Percentiles rank a stretch among this genome's conserved stretches.
These are phyloP conservation scores for Lepiota venenata DNA, from an alignment of 768 basidiomycete genomes.

Conservation along the genomic window DNA sequence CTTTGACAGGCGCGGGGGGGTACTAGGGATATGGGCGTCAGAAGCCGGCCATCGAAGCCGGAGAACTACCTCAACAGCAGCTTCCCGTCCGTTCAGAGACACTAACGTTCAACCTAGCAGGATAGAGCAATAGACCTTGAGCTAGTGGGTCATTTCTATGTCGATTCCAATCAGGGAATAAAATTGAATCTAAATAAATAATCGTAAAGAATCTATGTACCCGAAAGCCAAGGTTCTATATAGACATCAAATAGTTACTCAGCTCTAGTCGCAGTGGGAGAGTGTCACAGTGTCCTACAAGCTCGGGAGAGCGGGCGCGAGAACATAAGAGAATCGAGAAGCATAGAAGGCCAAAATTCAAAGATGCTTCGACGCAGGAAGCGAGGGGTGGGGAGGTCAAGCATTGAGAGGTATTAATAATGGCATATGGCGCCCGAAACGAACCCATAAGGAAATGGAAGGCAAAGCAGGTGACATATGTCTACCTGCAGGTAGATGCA, in stretches of 20 bases:
- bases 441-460: conserved; percentile 9
- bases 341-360: not conserved
- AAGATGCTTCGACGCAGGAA: conserved; percentile 9
- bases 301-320: conserved; percentile 4
- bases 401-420: conserved; percentile 5
- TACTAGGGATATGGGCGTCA: no score
- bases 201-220: no score
- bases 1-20: no score
- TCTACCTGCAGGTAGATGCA: conserved; percentile 10
- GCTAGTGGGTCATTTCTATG: no score
- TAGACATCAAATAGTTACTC: not conserved
- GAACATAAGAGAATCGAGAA: conserved; percentile 3
- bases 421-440: conserved; percentile 5
- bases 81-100: no score
- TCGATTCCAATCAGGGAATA: no score
- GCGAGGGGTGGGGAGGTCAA: conserved; percentile 1
- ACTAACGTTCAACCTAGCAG: no score
- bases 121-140: no score
- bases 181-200: no score
- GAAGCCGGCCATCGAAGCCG: no score
- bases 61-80: no score
- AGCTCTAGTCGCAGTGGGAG: not conserved
- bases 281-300: not conserved
- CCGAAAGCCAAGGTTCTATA: no score
- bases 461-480: conserved; percentile 3